Base-by-base conservation (phyloP, 2,329 filamentous ascomycete species). In the Cladosporium cucumerinum region DNA sequence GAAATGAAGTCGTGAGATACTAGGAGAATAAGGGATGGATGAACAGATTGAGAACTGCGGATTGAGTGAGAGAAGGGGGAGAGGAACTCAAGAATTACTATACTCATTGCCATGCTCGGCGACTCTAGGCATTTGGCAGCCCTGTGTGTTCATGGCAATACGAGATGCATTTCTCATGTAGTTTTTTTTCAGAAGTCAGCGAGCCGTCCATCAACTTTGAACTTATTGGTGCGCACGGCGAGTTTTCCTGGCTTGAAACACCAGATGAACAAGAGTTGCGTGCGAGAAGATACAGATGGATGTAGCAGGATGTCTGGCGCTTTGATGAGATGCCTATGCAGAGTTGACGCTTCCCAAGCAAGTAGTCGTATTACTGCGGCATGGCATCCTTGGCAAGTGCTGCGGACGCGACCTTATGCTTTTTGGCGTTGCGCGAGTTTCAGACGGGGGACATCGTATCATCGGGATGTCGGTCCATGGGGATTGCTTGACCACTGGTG, bases 331-430 rank as follows among this genome's bases (percentile, higher is more conserved):
- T 46, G 39, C 39, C 39, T 46, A 46, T 46, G 39, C 39, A 21
- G n/a, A 46, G 21, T 46, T 46, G 39, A 46, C 39, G 39, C 16
- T 28, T 32, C n/a, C 51, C 51, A 54, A 54, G 51, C 26, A 30
- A 21, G 30, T 28, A 32, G 51, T 54, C 51, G 26, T 54, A 12
- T 32, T 32, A 12, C n/a, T 54, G 51, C n/a, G 51, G 51, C 51
- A 18, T 54, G 51, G 51, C 51, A 54, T 54, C 26, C 51, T 54
- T 54, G 51, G 51, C 51, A 54, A 30, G n/a, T 23, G 51, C 39
- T 21, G 39, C 39, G 39, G 39, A 46, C 39, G 10, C n/a, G 23
- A 46, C 39, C 39, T 46, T 46, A 12, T 46, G n/a, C 39, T 23
- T 7, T 46, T 8, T n/a, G n/a, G n/a, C 39, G n/a, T 21, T 23